Base-by-base conservation (phyloP, 371 early-diverging fungal species). In the Mortierella sp. region DNA sequence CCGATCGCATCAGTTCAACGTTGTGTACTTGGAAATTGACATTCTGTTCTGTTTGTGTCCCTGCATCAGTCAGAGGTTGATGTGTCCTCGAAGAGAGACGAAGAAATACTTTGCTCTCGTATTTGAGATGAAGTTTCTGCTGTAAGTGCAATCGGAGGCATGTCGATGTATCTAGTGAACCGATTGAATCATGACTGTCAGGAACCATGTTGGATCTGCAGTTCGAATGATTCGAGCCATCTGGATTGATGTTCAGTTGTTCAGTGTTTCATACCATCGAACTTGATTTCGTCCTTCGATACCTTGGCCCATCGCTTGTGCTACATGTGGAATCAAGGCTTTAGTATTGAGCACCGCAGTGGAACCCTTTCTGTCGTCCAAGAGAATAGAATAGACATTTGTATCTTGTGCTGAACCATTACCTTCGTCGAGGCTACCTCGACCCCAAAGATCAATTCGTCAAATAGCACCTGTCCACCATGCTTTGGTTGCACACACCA, bases 261-360 rank as follows among this genome's bases (percentile, higher is more conserved):
- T n/a, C n/a, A n/a, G n/a, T n/a, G n/a, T n/a, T n/a, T n/a, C 21
- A 23, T 56, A 64, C 64, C 43, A 13, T 56, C 27, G 6, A 50
- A 46, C 16, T 38, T 21, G 28, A 64, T 55, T 43, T 55, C 57
- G 2, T 42, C 64, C 41, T 64, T 43, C 12, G 64, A 41, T 9
- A 64, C 14, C 38, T 64, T 56, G 2, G 64, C 51, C 64, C 64
- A 64, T 16, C 55, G 51, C 31, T 64, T 64, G 42, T 64, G 50
- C 64, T 64, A 55, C 18, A 3, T 21, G n/a, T n/a, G n/a, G n/a
- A n/a, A n/a, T n/a, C 2, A 2, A 28, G 16, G 4, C 3, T 18
- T 19, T 13, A 31, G 16, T 10, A 46, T 14, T 5, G 45, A 5
- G n/a, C n/a, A n/a, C n/a, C n/a, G n/a, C n/a, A 18, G 12, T n/a